Evolutionary conservation across 257 asterid genomes (phyloP), one percentile per base, ranked within the genome.

Genomic region (Coffea canephora): DNA sequence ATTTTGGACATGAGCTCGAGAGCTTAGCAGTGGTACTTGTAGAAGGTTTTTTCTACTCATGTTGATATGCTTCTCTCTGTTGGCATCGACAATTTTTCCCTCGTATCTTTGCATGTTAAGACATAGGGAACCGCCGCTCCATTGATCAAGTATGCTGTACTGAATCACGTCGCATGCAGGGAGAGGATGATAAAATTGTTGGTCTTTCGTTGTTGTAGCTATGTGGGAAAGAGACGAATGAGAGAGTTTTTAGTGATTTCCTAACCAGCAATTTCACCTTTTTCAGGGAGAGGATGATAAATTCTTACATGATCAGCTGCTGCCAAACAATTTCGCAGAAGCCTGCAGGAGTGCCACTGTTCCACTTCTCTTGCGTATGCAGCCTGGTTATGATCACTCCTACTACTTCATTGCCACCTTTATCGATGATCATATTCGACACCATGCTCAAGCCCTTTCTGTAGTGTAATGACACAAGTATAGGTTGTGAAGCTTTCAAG

Each of bases 301-400:
- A 61, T 95, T 93, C 90, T 73, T 88, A 65, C 84, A 87, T 1
- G 87, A 94, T 71, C 99, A 95, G 78, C 91, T 95, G 69, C 83
- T 78, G 54, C 97, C 98, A 3, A 82, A 90, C 70, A 92, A 87
- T 77, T 92, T 95, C 43, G 97, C 86, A 83, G 99, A 91, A 84
- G 97, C 97, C 23, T 93, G 99, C 86, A 80, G 84, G 52, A 86
- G 89, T 80, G 87, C 76, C 18, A 86, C 81, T 11, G 94, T 82
- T 76, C 98, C 98, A 27, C 85, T 93, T 34, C 82, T 89, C 73
- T 78, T 95, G 74, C 88, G 97, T 54, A 68, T 88, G 87, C 99
- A 92, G 74, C 95, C 97, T 36, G 99, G 99, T 78, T 95, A 93
- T 39, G 99, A 95, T 74, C 99, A 95, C 89, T 93, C 99, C 31